phyloP scores from a whole-genome alignment of 2,329 filamentous ascomycete species.

The Paecilomyces sp. region DNA sequence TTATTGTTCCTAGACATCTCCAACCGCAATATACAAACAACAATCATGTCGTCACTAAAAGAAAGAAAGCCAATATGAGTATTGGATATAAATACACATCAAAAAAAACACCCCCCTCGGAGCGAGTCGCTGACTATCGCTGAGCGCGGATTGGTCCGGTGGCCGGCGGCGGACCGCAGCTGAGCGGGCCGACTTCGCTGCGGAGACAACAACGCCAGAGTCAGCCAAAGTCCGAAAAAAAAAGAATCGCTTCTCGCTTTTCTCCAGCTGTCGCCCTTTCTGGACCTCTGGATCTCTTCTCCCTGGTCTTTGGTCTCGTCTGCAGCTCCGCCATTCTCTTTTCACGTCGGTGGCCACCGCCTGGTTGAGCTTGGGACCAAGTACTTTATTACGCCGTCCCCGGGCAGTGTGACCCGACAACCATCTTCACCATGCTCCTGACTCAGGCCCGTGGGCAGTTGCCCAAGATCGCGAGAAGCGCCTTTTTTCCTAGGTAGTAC shows the following conservation, averaged over 20 bases:
- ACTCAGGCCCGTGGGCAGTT: slow-evolving; percentile 21
- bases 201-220: not conserved
- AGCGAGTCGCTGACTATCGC: not conserved
- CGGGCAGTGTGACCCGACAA: not conserved
- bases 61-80: not conserved
- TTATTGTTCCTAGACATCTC: not conserved
- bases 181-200: slow-evolving; percentile 1
- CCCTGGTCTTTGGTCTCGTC: not conserved
- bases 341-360: not conserved
- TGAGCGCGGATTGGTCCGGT: not conserved
- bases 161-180: not conserved
- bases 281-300: too few relatives aligned
- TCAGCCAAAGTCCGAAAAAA: not conserved
- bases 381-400: not conserved
- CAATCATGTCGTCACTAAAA: not conserved
- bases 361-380: not conserved
- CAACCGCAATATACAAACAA: not conserved
- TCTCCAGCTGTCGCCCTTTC: too few relatives aligned
- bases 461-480: slow-evolving; percentile 19
- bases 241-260: not conserved
- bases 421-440: slow-evolving; percentile 16
- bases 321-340: not conserved
- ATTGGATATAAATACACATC: not conserved
- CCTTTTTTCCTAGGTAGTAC: slow-evolving; percentile 6
- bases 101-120: not conserved